A percentile compares a stretch with the other conserved stretches of the same genome.
phyloP scores from a whole-genome alignment of 495 filamentous ascomycete genomes.

The Durotheca rogersii region DNA sequence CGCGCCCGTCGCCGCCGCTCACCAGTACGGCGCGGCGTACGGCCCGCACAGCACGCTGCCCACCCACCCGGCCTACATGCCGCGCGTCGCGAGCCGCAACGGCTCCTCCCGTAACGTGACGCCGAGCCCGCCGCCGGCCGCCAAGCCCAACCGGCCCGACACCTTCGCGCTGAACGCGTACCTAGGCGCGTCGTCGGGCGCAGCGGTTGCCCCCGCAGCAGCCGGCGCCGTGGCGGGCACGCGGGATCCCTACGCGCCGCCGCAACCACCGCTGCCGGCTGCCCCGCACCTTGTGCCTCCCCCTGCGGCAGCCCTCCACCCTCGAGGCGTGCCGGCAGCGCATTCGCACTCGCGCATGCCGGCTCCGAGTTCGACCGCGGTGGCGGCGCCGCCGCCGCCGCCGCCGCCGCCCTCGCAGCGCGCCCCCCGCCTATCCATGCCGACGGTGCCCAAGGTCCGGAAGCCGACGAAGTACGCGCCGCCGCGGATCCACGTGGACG shows the following conservation, averaged over 20 bases:
- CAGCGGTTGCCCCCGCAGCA: background rate
- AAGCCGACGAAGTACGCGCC: constrained; percentile 29
- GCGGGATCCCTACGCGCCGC: no score
- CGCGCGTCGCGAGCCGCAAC: constrained; percentile 39
- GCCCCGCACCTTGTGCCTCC: no score
- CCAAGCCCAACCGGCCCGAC: constrained; percentile 28
- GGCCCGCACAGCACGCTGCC: constrained; percentile 38
- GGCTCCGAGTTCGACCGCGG: background rate
- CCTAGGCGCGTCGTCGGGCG: constrained; percentile 24
- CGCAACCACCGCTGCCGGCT: constrained; percentile 22
- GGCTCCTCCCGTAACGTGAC: constrained; percentile 18
- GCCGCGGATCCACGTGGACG: constrained; percentile 23
- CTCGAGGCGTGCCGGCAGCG: background rate
- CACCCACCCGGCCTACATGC: constrained; percentile 52
- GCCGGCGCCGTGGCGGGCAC: no score
- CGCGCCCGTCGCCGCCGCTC: no score
- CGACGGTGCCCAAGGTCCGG: constrained; percentile 24
- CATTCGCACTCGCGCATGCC: constrained; percentile 10
- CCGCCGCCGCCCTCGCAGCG: constrained; percentile 20
- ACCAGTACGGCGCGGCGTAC: no score
- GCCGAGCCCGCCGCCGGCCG: constrained; percentile 16
- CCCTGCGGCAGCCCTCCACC: no score
- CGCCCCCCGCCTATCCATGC: no score
- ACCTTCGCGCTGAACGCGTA: constrained; percentile 30
- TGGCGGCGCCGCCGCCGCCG: constrained; percentile 2